Conservation (phyloP, 2,329 filamentous ascomycete genomes). For the Trichoderma sp. region DNA sequence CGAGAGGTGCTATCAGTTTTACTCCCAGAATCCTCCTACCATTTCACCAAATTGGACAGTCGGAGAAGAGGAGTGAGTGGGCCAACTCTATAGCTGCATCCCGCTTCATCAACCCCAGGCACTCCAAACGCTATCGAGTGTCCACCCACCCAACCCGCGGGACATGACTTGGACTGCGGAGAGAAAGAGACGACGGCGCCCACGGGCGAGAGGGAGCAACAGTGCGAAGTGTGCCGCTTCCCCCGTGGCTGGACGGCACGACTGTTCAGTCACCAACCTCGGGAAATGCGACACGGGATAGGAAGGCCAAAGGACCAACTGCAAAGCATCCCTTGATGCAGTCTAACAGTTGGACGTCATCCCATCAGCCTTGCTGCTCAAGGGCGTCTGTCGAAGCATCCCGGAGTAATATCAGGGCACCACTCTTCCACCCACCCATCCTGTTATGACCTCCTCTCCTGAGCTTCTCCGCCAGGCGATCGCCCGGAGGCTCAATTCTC, state of each 20-base stretch:
- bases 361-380: not conserved
- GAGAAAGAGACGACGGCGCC: not conserved
- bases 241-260: not conserved
- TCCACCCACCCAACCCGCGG: constrained; percentile 12
- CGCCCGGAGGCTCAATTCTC: constrained; percentile 2
- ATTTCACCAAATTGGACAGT: not conserved
- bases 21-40: constrained; percentile 12
- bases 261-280: not conserved
- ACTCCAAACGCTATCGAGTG: constrained; percentile 4
- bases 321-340: not conserved
- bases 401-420: not conserved
- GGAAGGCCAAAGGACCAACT: not conserved
- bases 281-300: not conserved
- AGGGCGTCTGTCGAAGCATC: not conserved
- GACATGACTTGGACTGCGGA: constrained; percentile 25
- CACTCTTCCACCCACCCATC: not conserved
- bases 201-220: constrained; percentile 5
- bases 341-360: not conserved
- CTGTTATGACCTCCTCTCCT: not conserved
- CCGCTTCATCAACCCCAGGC: constrained; percentile 23
- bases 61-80: not conserved
- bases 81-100: constrained; percentile 20
- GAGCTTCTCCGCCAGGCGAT: constrained; percentile 4
- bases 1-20: not conserved
- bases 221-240: not conserved